Evolutionary conservation across 2,329 filamentous ascomycete genomes (phyloP).

Genomic region (Xylaria sp.): DNA sequence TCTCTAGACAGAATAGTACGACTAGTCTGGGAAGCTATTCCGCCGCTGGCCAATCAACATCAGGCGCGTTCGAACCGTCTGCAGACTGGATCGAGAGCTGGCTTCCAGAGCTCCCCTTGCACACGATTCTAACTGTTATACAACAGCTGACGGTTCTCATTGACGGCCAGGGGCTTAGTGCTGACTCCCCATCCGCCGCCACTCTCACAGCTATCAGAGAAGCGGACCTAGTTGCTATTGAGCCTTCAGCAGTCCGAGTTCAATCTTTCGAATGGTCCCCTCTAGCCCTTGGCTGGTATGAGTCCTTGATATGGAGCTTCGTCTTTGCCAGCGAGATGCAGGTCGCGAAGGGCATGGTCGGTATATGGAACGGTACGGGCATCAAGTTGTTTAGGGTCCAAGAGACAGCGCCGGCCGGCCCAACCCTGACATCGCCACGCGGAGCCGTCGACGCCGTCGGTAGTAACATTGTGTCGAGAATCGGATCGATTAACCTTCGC

Average conservation of each 20-base stretch:
- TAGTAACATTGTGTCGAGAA: conserved; percentile 86
- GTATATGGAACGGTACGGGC: conserved; percentile 91
- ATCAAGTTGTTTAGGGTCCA: conserved; percentile 93
- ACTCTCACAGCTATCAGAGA: conserved; percentile 67
- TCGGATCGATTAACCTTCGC: conserved; percentile 81
- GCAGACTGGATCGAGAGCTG: conserved; percentile 90
- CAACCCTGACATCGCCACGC: conserved; percentile 83
- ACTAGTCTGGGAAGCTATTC: conserved; percentile 79
- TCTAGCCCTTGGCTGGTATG: conserved; percentile 92
- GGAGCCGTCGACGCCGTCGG: conserved; percentile 95
- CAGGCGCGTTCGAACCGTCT: conserved; percentile 79
- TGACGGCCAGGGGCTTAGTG: conserved; percentile 60
- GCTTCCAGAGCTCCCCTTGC: conserved; percentile 90
- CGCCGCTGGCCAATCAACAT: conserved; percentile 65
- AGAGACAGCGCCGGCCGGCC: conserved; percentile 81
- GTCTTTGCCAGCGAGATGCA: conserved; percentile 93
- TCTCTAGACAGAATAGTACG: conserved; percentile 90
- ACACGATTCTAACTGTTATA: conserved; percentile 84
- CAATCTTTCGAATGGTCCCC: conserved; percentile 97
- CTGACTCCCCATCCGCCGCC: conserved; percentile 57
- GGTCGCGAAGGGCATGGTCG: conserved; percentile 84
- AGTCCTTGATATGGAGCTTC: conserved; percentile 92
- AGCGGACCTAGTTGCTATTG: conserved; percentile 75
- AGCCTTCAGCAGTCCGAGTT: conserved; percentile 78
- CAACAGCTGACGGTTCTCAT: conserved; percentile 71